phyloP scores from a whole-genome alignment of 2,329 filamentous ascomycete genomes.

The Claviceps sp. region DNA sequence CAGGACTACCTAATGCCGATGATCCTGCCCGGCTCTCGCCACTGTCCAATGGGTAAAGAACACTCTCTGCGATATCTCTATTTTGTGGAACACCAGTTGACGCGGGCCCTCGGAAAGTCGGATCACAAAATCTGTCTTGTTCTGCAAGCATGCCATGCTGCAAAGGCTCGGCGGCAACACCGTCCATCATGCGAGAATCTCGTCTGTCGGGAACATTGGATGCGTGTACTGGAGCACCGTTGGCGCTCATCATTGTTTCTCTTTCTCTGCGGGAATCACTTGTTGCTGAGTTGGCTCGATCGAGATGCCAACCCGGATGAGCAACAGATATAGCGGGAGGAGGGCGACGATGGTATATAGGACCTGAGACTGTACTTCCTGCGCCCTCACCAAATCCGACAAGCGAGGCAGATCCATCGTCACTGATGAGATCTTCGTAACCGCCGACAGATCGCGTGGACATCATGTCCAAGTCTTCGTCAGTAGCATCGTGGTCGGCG shows the following conservation, averaged over 20 bases:
- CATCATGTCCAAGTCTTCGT: slow-evolving; percentile 36
- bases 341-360: slow-evolving; percentile 48
- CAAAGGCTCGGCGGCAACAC: slow-evolving; percentile 44
- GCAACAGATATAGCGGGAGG: slow-evolving; percentile 27
- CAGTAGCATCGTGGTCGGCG: slow-evolving; percentile 33
- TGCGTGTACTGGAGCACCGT: slow-evolving; percentile 31
- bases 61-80: slow-evolving; percentile 49
- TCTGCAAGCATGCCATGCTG: slow-evolving; percentile 32
- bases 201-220: slow-evolving; percentile 36
- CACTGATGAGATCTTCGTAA: slow-evolving; percentile 64
- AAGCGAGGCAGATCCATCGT: slow-evolving; percentile 69
- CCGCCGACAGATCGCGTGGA: slow-evolving; percentile 34
- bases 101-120: slow-evolving; percentile 45
- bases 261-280: slow-evolving; percentile 30
- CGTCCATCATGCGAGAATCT: slow-evolving; percentile 55
- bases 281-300: slow-evolving; percentile 38
- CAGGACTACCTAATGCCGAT: slow-evolving; percentile 29
- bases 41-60: slow-evolving; percentile 44
- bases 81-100: slow-evolving; percentile 22
- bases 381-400: slow-evolving; percentile 91
- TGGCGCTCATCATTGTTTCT: slow-evolving; percentile 18
- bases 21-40: slow-evolving; percentile 28
- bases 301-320: slow-evolving; percentile 28
- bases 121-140: slow-evolving; percentile 49
- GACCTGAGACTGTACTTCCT: slow-evolving; percentile 69